phyloP scores from a whole-genome alignment of 441 rosid species.

The Euphorbia schlechtendalii region DNA sequence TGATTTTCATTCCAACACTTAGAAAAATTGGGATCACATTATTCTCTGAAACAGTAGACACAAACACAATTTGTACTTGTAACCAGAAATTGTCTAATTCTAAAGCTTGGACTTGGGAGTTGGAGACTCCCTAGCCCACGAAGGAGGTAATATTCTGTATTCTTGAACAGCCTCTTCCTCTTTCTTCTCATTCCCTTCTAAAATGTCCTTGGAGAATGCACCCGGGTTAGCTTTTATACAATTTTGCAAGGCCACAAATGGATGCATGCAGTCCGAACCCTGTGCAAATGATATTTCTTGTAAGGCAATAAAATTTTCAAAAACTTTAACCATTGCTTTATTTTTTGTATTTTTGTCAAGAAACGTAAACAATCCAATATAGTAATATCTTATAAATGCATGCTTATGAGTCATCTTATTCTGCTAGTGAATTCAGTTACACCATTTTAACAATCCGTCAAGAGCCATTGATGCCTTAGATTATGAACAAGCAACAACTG shows the following conservation, averaged over 20 bases:
- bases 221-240: constrained; percentile 69
- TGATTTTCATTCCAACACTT: background rate
- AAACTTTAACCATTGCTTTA: background rate
- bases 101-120: constrained; percentile 52
- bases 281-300: constrained; percentile 18
- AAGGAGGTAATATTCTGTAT: constrained; percentile 59
- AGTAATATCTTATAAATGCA: background rate
- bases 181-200: constrained; percentile 36
- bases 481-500: background rate
- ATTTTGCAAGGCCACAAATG: constrained; percentile 74
- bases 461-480: background rate
- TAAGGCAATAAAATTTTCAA: constrained; percentile 2
- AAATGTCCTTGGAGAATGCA: constrained; percentile 56
- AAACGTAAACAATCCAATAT: background rate
- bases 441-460: background rate
- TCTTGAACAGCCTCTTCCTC: constrained; percentile 48
- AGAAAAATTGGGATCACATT: background rate
- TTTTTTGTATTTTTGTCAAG: background rate
- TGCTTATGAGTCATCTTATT: background rate
- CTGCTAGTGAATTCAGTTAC: background rate
- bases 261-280: constrained; percentile 85
- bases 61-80: background rate
- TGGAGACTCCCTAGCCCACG: constrained; percentile 52
- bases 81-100: constrained; percentile 8
- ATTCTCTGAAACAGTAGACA: background rate